Percentiles rank a stretch among this genome's conserved stretches.
Conservation (phyloP, 2,329 filamentous ascomycete genomes). For the Xylaria sp. region DNA sequence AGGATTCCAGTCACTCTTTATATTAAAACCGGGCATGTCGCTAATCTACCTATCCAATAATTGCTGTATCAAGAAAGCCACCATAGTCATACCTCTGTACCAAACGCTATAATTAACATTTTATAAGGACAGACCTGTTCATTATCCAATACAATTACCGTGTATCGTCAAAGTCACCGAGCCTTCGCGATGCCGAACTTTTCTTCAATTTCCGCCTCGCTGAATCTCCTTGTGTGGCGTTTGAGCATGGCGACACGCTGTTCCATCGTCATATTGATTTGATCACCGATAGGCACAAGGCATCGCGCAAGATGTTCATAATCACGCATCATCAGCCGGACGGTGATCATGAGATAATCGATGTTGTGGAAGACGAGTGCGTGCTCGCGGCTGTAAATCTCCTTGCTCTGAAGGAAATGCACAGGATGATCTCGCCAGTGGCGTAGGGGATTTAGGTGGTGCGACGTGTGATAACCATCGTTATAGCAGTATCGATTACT, state of each 20-base stretch:
- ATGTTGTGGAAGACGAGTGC: conserved; percentile 84
- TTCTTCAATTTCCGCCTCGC: conserved; percentile 68
- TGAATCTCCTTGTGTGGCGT: conserved; percentile 72
- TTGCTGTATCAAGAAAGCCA: background rate
- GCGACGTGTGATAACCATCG: conserved; percentile 83
- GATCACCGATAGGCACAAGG: conserved; percentile 78
- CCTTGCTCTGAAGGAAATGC: conserved; percentile 76
- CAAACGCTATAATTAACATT: background rate
- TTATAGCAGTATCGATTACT: conserved; percentile 86
- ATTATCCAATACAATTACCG: background rate
- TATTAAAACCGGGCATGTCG: background rate
- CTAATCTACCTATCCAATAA: background rate
- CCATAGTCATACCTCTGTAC: too few species aligned
- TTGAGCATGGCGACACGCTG: conserved; percentile 71
- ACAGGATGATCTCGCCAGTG: conserved; percentile 85
- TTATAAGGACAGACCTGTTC: background rate
- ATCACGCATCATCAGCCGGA: conserved; percentile 74
- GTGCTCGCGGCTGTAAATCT: conserved; percentile 71
- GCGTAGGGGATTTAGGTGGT: conserved; percentile 79
- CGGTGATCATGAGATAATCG: conserved; percentile 80
- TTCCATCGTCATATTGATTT: conserved; percentile 72
- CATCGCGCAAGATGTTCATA: conserved; percentile 75
- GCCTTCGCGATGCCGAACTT: conserved; percentile 58
- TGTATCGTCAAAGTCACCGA: background rate
- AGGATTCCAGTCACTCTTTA: too few species aligned